Conservation (phyloP, 2,329 filamentous ascomycete genomes). For the Exutisphaerella laricina region DNA sequence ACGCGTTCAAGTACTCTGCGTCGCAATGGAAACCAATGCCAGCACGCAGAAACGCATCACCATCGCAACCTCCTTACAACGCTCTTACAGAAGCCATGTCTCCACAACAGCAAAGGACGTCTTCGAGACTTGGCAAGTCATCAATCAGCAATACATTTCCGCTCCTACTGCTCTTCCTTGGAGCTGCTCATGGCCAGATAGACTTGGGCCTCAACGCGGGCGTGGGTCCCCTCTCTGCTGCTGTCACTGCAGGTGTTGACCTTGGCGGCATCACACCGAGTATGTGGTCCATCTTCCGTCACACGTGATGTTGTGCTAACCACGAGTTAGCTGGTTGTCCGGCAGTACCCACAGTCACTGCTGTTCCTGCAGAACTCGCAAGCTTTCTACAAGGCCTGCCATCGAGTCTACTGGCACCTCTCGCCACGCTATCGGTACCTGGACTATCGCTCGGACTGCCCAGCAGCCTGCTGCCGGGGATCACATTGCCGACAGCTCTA, state of each 20-base stretch:
- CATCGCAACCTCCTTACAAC: conserved; percentile 17
- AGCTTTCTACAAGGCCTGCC: neutral
- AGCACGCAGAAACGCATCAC: conserved; percentile 14
- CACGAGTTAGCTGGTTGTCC: conserved; percentile 1
- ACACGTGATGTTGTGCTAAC: neutral
- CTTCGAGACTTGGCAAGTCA: conserved; percentile 9
- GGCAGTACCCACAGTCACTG: conserved; percentile 1
- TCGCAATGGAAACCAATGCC: conserved; percentile 26
- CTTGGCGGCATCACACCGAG: neutral
- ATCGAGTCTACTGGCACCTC: neutral
- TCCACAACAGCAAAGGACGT: conserved; percentile 5
- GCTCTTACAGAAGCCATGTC: conserved; percentile 9
- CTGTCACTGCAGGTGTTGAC: no score
- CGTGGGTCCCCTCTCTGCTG: no score
- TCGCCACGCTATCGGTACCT: no score
- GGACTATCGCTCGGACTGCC: no score
- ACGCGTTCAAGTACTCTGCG: conserved; percentile 23
- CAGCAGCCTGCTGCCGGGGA: no score
- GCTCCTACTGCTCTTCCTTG: conserved; percentile 4
- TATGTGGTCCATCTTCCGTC: neutral
- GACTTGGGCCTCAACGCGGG: neutral
- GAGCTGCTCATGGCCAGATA: conserved; percentile 6
- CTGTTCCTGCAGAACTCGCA: conserved; percentile 1
- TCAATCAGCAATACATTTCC: conserved; percentile 1
- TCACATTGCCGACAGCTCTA: neutral